Conservation (phyloP, 305 asterid genomes). For the Solanum hybrid region DNA sequence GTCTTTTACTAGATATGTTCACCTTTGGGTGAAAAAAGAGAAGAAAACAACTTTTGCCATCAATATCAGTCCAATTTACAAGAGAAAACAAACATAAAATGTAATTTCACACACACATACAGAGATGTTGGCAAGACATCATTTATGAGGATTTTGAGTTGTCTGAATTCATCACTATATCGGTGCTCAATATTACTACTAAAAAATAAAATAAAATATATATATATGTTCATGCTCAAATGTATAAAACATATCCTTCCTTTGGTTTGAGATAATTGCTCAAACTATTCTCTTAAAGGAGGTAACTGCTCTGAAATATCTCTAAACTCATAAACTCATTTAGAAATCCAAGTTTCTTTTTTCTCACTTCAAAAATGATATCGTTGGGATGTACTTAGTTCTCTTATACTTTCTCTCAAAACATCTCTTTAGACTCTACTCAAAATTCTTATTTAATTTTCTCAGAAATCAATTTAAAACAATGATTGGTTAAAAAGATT, state of each 20-base stretch:
- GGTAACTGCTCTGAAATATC: not conserved
- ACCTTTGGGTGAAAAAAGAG: conserved; percentile 10
- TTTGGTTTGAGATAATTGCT: not conserved
- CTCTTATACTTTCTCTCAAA: not conserved
- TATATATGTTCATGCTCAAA: not conserved
- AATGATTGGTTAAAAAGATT: not conserved
- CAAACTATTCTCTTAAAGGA: too few relatives aligned
- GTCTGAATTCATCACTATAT: not conserved
- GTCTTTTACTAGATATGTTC: conserved; percentile 11
- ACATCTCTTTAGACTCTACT: not conserved
- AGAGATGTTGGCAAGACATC: not conserved
- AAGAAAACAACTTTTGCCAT: conserved; percentile 8
- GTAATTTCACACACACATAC: not conserved
- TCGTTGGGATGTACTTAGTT: not conserved
- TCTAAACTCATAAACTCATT: not conserved
- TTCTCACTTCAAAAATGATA: not conserved
- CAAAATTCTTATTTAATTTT: not conserved
- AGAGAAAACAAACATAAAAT: not conserved
- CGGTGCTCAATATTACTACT: not conserved
- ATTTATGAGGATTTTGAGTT: not conserved
- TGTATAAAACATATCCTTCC: not conserved
- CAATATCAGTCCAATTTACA: not conserved
- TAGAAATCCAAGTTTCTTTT: not conserved
- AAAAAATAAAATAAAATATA: too few relatives aligned
- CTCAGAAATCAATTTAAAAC: not conserved